Evolutionary conservation across 805 yeast species (phyloP).

Genomic region (Candida coleopterorum): DNA sequence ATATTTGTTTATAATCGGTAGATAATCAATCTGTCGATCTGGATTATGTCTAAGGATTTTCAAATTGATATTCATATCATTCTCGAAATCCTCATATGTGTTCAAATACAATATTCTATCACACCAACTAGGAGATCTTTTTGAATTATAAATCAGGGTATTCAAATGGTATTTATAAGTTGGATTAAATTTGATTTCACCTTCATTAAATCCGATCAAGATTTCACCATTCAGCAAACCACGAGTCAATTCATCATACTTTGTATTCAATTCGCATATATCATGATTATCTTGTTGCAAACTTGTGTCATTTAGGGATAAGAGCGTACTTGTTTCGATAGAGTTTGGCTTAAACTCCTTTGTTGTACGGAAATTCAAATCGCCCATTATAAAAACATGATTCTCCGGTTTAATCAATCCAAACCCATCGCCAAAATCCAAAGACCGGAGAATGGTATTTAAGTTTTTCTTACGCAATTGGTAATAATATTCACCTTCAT

Average conservation of each 20-base stretch:
- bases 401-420: slow-evolving; percentile 46
- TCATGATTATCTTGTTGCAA: not conserved
- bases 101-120: slow-evolving; percentile 68
- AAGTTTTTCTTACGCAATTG: slow-evolving; percentile 51
- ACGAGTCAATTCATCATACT: slow-evolving; percentile 48
- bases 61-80: slow-evolving; percentile 5
- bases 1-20: slow-evolving; percentile 39
- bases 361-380: slow-evolving; percentile 70
- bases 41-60: not conserved
- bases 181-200: slow-evolving; percentile 63
- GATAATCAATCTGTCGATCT: not conserved
- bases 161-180: slow-evolving; percentile 66
- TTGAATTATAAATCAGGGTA: slow-evolving; percentile 47
- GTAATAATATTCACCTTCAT: slow-evolving; percentile 55
- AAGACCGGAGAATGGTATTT: slow-evolving; percentile 42
- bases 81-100: slow-evolving; percentile 24
- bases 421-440: slow-evolving; percentile 56
- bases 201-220: slow-evolving; percentile 64
- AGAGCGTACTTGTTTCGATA: slow-evolving; percentile 15
- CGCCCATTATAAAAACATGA: slow-evolving; percentile 78
- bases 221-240: slow-evolving; percentile 40
- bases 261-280: slow-evolving; percentile 17
- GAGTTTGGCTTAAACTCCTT: slow-evolving; percentile 12
- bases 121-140: slow-evolving; percentile 84
- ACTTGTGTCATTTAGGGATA: slow-evolving; percentile 21